Evolutionary conservation across 371 early-diverging fungal species (phyloP).

Genomic region (Haplosporangium sp.): DNA sequence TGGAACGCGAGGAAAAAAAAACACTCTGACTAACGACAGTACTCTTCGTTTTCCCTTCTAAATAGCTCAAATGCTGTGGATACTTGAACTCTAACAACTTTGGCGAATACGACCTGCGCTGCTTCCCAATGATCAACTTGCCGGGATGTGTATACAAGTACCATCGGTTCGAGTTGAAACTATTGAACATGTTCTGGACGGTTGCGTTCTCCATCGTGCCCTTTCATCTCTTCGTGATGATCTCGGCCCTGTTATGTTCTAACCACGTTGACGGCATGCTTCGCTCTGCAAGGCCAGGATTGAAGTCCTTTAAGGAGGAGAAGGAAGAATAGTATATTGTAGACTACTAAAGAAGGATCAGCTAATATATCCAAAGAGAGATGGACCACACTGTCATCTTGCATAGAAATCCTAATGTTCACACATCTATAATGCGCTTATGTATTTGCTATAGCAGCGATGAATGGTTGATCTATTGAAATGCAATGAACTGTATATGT

Average conservation of each 20-base stretch:
- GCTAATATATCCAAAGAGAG: background rate
- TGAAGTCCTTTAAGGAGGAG: slow-evolving; percentile 51
- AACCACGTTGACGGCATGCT: slow-evolving; percentile 68
- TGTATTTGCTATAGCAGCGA: background rate
- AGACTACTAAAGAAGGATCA: too few relatives aligned
- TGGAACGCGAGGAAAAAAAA: background rate
- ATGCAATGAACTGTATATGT: background rate
- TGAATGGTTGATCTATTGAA: too few relatives aligned
- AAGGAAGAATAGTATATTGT: background rate
- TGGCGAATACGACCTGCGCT: slow-evolving; percentile 53
- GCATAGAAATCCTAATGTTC: background rate
- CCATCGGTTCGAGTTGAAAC: slow-evolving; percentile 59
- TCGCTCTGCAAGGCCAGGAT: slow-evolving; percentile 46
- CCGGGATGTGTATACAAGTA: slow-evolving; percentile 71
- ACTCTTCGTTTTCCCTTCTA: background rate
- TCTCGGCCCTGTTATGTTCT: slow-evolving; percentile 65
- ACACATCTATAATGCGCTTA: background rate
- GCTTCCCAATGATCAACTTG: slow-evolving; percentile 68
- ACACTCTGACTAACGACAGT: background rate
- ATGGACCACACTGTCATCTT: background rate
- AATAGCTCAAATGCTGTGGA: slow-evolving; percentile 53
- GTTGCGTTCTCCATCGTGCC: slow-evolving; percentile 62
- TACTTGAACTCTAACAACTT: slow-evolving; percentile 18
- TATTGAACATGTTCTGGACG: slow-evolving; percentile 58
- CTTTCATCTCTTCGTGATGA: slow-evolving; percentile 63